phyloP scores from a whole-genome alignment of 2,329 filamentous ascomycete genomes.

The Sarocladium oryzae region DNA sequence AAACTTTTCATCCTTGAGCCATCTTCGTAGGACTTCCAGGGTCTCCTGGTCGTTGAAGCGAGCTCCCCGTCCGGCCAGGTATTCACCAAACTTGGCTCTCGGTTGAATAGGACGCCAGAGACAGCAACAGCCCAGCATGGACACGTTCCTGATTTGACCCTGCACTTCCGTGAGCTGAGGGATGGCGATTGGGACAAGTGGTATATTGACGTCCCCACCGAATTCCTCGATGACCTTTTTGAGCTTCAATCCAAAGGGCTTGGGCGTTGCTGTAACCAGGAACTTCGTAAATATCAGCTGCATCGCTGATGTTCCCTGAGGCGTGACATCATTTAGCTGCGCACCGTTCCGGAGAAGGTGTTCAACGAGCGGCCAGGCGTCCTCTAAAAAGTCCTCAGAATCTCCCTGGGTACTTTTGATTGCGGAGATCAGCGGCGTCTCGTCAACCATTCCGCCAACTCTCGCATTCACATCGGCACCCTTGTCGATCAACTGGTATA shows the following conservation, averaged over 20 bases:
- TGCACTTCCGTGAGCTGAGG: no score
- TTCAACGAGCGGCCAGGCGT: not conserved
- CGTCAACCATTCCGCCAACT: not conserved
- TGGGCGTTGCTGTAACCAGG: not conserved
- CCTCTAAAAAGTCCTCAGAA: not conserved
- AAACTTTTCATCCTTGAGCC: not conserved
- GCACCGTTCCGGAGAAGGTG: not conserved
- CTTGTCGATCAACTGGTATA: not conserved
- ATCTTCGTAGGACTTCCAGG: not conserved
- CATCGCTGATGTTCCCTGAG: not conserved
- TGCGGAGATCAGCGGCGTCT: not conserved
- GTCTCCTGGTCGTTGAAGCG: not conserved
- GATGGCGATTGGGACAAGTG: not conserved
- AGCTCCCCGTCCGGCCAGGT: not conserved
- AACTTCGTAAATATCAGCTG: not conserved
- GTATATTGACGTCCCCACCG: not conserved
- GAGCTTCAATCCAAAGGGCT: not conserved
- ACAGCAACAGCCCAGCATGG: not conserved
- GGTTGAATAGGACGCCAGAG: no score
- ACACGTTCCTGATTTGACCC: no score
- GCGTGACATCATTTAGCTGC: not conserved
- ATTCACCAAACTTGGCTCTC: not conserved
- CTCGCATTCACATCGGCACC: not conserved
- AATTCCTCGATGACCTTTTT: not conserved
- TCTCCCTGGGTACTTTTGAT: not conserved